These are phyloP conservation scores for Penicillium paradoxum DNA, from an alignment of 495 filamentous ascomycete species.

Conservation along the genomic window DNA sequence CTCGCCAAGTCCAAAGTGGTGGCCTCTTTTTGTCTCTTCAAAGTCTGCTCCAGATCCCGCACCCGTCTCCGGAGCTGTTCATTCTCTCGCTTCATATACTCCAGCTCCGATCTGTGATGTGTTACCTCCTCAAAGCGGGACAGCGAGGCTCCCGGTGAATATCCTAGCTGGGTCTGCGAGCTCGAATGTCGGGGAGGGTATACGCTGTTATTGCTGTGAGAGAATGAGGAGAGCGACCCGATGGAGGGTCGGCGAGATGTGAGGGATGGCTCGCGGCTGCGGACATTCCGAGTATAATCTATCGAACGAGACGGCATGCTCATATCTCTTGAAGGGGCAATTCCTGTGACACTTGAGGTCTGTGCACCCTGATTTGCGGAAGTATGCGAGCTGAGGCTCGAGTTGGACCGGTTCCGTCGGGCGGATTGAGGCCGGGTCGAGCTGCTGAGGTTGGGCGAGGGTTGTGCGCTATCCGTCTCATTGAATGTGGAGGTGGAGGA, in stretches of 20 bases:
- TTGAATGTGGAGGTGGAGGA: slow-evolving; percentile 67
- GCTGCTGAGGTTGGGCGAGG: slow-evolving; percentile 45
- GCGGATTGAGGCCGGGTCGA: slow-evolving; percentile 52
- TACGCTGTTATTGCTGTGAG: slow-evolving; percentile 22
- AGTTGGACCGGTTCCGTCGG: slow-evolving; percentile 61
- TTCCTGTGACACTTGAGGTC: slow-evolving; percentile 43
- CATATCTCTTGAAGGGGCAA: slow-evolving; percentile 44
- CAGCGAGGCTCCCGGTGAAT: slow-evolving; percentile 19
- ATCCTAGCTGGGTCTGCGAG: slow-evolving; percentile 27
- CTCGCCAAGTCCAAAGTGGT: neutral
- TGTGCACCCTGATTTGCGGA: slow-evolving; percentile 43
- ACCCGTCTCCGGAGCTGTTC: slow-evolving; percentile 68
- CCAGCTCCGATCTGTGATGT: slow-evolving; percentile 64
- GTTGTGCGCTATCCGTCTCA: slow-evolving; percentile 42
- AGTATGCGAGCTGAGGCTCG: slow-evolving; percentile 51
- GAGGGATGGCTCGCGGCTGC: slow-evolving; percentile 41
- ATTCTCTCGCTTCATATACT: slow-evolving; percentile 73
- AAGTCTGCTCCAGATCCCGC: slow-evolving; percentile 59
- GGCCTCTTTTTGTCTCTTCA: slow-evolving; percentile 27
- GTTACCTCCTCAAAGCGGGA: slow-evolving; percentile 64
- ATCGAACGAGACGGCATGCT: slow-evolving; percentile 21
- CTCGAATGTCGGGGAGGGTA: slow-evolving; percentile 32
- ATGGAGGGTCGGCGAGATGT: slow-evolving; percentile 41
- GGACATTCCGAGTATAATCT: slow-evolving; percentile 23
- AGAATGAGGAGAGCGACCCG: slow-evolving; percentile 31